Conservation (phyloP, 202 grass and related monocot genomes). For the Cymbopogon flexuosus region DNA sequence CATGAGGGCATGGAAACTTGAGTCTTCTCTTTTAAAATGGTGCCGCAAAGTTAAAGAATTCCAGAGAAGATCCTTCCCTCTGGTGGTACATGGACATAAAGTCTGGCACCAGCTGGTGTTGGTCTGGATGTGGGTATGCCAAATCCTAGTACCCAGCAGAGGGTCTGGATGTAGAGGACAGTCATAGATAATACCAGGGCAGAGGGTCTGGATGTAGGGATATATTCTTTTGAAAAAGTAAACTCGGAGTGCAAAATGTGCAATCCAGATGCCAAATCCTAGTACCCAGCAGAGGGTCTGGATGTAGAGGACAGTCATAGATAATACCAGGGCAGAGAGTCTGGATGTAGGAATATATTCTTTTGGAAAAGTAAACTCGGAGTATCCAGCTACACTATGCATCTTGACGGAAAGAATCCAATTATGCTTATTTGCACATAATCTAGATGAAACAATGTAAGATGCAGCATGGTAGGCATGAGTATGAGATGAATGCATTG, state of each 20-base stretch:
- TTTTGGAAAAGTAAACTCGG: not conserved
- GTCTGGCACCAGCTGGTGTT: conserved; percentile 28
- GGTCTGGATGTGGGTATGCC: conserved; percentile 43
- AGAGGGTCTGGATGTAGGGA: too few species aligned
- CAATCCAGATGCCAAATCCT: too few species aligned
- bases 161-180: conserved; percentile 17
- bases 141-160: conserved; percentile 78
- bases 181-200: conserved; percentile 46
- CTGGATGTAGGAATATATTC: not conserved
- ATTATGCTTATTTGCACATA: not conserved
- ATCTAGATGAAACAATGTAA: not conserved
- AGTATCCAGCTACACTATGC: not conserved
- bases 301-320: conserved; percentile 48
- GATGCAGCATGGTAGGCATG: conserved; percentile 5
- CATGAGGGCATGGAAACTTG: conserved; percentile 35
- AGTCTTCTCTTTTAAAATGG: conserved; percentile 63
- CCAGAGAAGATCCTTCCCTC: conserved; percentile 64
- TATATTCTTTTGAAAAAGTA: too few species aligned
- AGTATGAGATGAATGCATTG: not conserved
- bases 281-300: conserved; percentile 12
- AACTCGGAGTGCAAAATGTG: too few species aligned
- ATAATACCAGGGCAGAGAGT: conserved; percentile 38
- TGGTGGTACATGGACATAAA: conserved; percentile 56
- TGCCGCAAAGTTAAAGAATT: conserved; percentile 50
- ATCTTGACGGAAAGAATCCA: not conserved